Conservation (phyloP, 1,284 basidiomycete genomes). For the Laetiporus sulphureus region DNA sequence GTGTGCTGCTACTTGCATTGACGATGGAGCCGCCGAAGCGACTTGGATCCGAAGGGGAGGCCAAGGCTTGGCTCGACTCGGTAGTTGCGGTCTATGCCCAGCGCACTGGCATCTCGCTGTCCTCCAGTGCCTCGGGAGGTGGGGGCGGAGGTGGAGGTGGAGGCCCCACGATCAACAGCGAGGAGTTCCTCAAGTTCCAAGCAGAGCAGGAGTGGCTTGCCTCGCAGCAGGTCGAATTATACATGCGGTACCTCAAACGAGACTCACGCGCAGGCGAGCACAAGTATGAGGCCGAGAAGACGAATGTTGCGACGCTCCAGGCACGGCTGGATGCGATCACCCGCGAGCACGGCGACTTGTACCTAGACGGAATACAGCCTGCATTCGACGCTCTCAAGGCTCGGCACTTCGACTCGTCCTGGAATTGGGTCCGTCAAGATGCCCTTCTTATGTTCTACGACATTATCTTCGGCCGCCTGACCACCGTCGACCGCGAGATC, state of each 20-base stretch:
- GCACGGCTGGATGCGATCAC: constrained; percentile 82
- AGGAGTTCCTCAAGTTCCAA: constrained; percentile 97
- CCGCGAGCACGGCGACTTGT: constrained; percentile 88
- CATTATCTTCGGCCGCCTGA: constrained; percentile 92
- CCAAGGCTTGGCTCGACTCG: constrained; percentile 89
- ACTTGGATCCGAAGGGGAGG: constrained; percentile 86
- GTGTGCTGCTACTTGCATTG: constrained; percentile 85
- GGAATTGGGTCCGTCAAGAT: constrained; percentile 99
- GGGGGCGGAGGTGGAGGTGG: constrained; percentile 58
- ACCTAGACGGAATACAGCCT: constrained; percentile 93
- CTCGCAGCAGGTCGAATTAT: constrained; percentile 89
- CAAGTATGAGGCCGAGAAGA: constrained; percentile 83
- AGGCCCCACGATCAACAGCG: constrained; percentile 91
- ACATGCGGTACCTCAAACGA: constrained; percentile 92
- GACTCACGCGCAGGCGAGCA: constrained; percentile 92
- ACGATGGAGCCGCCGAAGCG: constrained; percentile 94
- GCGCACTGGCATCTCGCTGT: constrained; percentile 83
- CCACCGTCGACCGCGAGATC: constrained; percentile 90
- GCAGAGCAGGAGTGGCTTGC: constrained; percentile 90
- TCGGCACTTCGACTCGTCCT: constrained; percentile 95
- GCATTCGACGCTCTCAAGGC: constrained; percentile 93
- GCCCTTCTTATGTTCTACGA: constrained; percentile 96
- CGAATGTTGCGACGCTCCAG: constrained; percentile 68
- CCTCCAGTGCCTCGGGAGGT: constrained; percentile 54
- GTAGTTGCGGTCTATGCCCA: constrained; percentile 84